A percentile compares a stretch with the other conserved stretches of the same genome.
Conservation (phyloP, 257 asterid species). For the Rehmannia glutinosa region DNA sequence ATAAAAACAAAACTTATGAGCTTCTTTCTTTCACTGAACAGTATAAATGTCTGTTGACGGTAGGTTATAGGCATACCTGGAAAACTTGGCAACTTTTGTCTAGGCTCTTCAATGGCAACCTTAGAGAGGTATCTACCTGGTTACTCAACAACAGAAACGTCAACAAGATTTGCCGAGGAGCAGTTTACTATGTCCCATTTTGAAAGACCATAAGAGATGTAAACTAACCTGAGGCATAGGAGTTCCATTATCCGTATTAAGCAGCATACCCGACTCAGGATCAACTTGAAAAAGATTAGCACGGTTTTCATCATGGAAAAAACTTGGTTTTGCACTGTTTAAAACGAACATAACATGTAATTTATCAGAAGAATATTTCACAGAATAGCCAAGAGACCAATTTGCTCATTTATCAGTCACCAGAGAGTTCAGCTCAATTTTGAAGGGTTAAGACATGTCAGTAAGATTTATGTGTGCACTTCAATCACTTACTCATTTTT, state of each 20-base stretch:
- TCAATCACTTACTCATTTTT: not conserved
- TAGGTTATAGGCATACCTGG: constrained; percentile 52
- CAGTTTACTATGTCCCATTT: not conserved
- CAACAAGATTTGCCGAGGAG: constrained; percentile 1
- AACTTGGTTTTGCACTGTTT: constrained; percentile 89
- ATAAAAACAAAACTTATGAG: constrained; percentile 6
- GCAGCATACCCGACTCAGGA: constrained; percentile 83
- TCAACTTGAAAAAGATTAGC: constrained; percentile 89
- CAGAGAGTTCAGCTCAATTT: constrained; percentile 9
- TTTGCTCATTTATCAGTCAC: constrained; percentile 15
- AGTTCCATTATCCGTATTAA: constrained; percentile 92
- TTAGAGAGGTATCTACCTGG: constrained; percentile 64
- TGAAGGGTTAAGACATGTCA: constrained; percentile 5
- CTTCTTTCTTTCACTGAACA: constrained; percentile 10
- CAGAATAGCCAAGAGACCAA: not conserved
- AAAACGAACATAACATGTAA: constrained; percentile 14
- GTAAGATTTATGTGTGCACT: not conserved
- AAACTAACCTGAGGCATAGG: constrained; percentile 90
- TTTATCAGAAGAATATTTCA: constrained; percentile 15
- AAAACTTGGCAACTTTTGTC: constrained; percentile 66
- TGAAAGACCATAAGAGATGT: constrained; percentile 10
- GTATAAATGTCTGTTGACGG: constrained; percentile 1
- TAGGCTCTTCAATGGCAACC: constrained; percentile 50
- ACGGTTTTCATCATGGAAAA: constrained; percentile 90
- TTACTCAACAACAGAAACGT: constrained; percentile 24